Conservation (phyloP, 2,329 filamentous ascomycete genomes). For the Penicillium sp. region DNA sequence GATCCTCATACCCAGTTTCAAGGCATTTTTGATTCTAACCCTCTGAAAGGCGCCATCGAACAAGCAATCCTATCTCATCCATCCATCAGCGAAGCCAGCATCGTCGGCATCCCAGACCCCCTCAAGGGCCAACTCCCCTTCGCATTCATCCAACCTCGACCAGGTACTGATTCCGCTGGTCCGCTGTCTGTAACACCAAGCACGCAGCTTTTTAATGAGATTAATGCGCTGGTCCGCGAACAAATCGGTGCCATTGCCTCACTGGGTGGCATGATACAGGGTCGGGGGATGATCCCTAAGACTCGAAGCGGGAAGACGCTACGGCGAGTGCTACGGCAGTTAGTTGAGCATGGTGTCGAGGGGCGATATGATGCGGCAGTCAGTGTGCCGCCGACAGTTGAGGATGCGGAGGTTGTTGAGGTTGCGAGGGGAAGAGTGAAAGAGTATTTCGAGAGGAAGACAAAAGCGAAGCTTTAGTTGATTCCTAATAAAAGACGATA, state of each 20-base stretch:
- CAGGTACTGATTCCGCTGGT: slow-evolving; percentile 48
- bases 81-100: slow-evolving; percentile 76
- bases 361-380: slow-evolving; percentile 73
- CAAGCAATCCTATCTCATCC: slow-evolving; percentile 85
- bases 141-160: slow-evolving; percentile 71
- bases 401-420: slow-evolving; percentile 73
- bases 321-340: slow-evolving; percentile 74
- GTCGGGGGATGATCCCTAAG: slow-evolving; percentile 84
- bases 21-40: background rate
- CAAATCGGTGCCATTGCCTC: slow-evolving; percentile 87
- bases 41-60: slow-evolving; percentile 72
- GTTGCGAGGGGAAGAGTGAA: slow-evolving; percentile 69
- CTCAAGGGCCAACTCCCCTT: slow-evolving; percentile 92
- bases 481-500: background rate
- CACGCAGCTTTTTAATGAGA: slow-evolving; percentile 44
- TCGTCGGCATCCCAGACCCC: slow-evolving; percentile 80
- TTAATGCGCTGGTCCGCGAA: slow-evolving; percentile 62
- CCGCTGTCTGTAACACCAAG: slow-evolving; percentile 38
- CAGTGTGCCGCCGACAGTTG: slow-evolving; percentile 77
- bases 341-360: slow-evolving; percentile 78
- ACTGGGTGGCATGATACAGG: slow-evolving; percentile 82
- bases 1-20: background rate
- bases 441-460: slow-evolving; percentile 66
- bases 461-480: slow-evolving; percentile 47
- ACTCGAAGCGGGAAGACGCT: slow-evolving; percentile 91